Base-by-base conservation (phyloP, 164 flowering plant genomes). In the Magnolia officinalis region DNA sequence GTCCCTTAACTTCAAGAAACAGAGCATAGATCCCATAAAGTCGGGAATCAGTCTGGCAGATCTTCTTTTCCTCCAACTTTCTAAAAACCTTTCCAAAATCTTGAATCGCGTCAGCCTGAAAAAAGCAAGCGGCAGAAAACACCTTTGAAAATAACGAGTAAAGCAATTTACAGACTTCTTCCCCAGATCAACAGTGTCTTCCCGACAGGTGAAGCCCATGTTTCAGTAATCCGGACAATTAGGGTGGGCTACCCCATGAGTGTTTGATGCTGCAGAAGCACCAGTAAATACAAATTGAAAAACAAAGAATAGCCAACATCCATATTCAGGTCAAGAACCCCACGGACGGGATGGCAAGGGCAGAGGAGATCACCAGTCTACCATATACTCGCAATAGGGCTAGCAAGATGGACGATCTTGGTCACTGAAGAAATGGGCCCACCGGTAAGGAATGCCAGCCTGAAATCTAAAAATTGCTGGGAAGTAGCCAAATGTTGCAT, bases 1-100 rank as follows among this genome's bases (percentile, higher is more conserved):
- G 83, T 82, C 90, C 93, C 71, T 88, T 94, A 0, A 78, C 86
- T 84, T 92, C 98, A 18, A 96, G 85, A 78, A 86, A 87, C 29
- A 80, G 7, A 0, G 97, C 99, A 67, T 87, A 91, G 58, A 85
- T 77, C 55, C 89, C 90, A 74, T 96, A 96, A 18, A 90, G 87
- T 77, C 83, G 26, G n/a, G 94, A 78, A 78, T 88, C 74, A 8
- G 74, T 58, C 26, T 84, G 18, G 71, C 91, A 91, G 63, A 90
- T 86, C 80, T 80, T 74, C 51, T 50, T 73, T 52, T 88, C 87
- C 69, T 86, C 87, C 86, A 96, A 83, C 72, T 89, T 90, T 73
- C 65, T 70, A 45, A 82, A 89, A 55, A 90, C 87, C 20, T 72
- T 86, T 23, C 83, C 88, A 71, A 79, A 88, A 73, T 91, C 94